These are phyloP conservation scores for Microbotryum lychnidis-dioicae DNA, from an alignment of 1,284 basidiomycete species.

Conservation along the genomic window DNA sequence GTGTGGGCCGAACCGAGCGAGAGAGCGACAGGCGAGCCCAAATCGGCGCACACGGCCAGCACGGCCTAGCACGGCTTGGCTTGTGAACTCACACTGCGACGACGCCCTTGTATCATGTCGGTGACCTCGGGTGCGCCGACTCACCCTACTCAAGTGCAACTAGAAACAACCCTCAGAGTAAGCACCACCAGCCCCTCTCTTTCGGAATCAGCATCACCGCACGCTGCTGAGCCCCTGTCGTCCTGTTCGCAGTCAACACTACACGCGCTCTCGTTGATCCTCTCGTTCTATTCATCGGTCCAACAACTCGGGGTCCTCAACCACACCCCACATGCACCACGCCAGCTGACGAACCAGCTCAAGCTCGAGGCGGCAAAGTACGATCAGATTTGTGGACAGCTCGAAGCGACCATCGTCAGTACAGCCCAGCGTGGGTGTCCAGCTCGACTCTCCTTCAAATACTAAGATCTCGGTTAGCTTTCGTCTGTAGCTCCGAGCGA, in stretches of 20 bases:
- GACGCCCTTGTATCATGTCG: no score
- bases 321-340: slow-evolving; percentile 6
- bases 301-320: slow-evolving; percentile 1
- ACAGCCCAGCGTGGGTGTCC: neutral
- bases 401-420: slow-evolving; percentile 5
- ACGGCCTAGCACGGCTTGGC: no score
- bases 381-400: neutral
- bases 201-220: no score
- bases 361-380: slow-evolving; percentile 1
- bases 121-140: no score
- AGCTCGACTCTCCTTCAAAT: neutral
- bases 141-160: no score
- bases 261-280: slow-evolving; percentile 9
- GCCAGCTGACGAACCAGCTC: neutral
- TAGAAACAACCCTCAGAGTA: no score
- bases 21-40: no score
- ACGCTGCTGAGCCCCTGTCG: no score
- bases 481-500: slow-evolving; percentile 1
- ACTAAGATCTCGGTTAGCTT: neutral
- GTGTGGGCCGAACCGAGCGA: no score
- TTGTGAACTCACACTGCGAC: no score
- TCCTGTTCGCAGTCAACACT: slow-evolving; percentile 4
- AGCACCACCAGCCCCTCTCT: no score
- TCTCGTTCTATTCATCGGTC: slow-evolving; percentile 6
- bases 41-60: no score